Evolutionary conservation across 305 asterid species (phyloP), one percentile per base, ranked within the genome.

Genomic region (Plantago coronopus): DNA sequence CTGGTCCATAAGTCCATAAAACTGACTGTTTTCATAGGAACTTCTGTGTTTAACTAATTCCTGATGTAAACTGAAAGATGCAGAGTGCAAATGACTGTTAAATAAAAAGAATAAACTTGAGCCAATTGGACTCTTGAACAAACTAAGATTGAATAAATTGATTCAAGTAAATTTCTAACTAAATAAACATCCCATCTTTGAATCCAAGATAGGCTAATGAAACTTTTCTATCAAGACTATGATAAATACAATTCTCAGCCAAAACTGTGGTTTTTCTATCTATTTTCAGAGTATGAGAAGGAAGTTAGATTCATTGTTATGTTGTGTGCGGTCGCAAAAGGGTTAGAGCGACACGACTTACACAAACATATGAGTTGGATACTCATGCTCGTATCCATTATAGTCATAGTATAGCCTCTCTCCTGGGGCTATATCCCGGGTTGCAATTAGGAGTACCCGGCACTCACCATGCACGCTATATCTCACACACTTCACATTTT

Each of bases 331-430:
- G 44, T 59, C 42, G 34, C 53, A 55, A 43, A 68, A 68, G 59
- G 53, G 62, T 66, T 31, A 51, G 66, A 42, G 53, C 19, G 64
- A 62, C 53, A 44, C 54, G 56, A 68, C 61, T 71, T 71, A 84
- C 67, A 89, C 72, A 75, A 89, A 89, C 79, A 82, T 68, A 62
- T 87, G 94, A 45, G 97, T 89, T 15, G 97, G 97, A 59, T 87
- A 89, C 65, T 84, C 95, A 61, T 84, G 81, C 78, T 86, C 97
- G 69, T 84, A 79, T 38, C 94, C 95, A 42, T 89, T 89, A 37
- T 89, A 89, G 61, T 89, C 97, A 59, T 84, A 87, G 58, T 89
- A 84, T n/a, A 89, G 83, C 73, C 94, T 83, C 77, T 89, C 97
- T 17, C 95, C 97, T 66, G 79, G 78, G 2, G 84, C 76, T 44